Conservation (phyloP, 805 yeast genomes). For the Candida yuanshanica region DNA sequence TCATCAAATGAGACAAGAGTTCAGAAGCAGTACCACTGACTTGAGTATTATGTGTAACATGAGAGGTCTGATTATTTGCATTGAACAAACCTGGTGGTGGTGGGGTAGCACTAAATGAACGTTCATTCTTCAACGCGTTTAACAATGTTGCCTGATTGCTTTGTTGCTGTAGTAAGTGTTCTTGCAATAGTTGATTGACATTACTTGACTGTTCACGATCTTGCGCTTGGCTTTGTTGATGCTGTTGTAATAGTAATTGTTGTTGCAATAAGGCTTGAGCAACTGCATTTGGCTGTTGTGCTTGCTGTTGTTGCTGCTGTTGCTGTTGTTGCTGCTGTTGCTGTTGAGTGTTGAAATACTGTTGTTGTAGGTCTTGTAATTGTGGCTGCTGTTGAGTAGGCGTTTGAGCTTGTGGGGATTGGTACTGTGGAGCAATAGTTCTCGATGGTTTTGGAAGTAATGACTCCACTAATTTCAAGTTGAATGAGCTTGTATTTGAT, state of each 20-base stretch:
- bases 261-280: conserved; percentile 24
- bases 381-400: conserved; percentile 15
- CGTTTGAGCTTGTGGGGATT: conserved; percentile 13
- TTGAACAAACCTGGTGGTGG: conserved; percentile 70
- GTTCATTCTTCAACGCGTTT: conserved; percentile 24
- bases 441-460: conserved; percentile 29
- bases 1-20: conserved; percentile 76
- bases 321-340: conserved; percentile 18
- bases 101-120: conserved; percentile 44
- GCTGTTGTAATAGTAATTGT: conserved; percentile 25
- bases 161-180: conserved; percentile 24
- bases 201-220: conserved; percentile 14
- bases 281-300: conserved; percentile 11
- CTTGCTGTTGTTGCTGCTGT: conserved; percentile 25
- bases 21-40: conserved; percentile 61
- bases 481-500: conserved; percentile 23
- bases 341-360: conserved; percentile 11
- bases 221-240: conserved; percentile 23
- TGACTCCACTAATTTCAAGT: conserved; percentile 29
- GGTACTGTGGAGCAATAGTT: conserved; percentile 8
- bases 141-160: conserved; percentile 2
- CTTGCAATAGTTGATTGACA: conserved; percentile 25
- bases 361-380: conserved; percentile 20
- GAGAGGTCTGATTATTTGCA: conserved; percentile 13
- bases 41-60: conserved; percentile 6